Evolutionary conservation across 768 basidiomycete species (phyloP).

Genomic region (Pulveroboletus sp.): DNA sequence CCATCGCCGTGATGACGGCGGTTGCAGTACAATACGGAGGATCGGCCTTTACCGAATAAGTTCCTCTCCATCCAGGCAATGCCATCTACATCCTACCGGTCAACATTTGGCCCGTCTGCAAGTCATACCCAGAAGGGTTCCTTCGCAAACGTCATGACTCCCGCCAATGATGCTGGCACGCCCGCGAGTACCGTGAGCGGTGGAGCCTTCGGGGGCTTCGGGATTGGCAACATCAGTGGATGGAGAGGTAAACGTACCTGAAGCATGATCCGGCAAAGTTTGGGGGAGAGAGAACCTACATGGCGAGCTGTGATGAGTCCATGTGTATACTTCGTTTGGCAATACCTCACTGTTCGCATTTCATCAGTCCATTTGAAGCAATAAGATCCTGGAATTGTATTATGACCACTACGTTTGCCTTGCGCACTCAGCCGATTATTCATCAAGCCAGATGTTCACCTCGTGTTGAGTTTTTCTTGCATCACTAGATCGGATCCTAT

Average conservation of each 20-base stretch:
- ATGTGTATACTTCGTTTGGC: slow-evolving; percentile 12
- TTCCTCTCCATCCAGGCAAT: slow-evolving; percentile 76
- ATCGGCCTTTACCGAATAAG: slow-evolving; percentile 75
- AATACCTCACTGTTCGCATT: slow-evolving; percentile 10
- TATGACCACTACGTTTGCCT: neutral
- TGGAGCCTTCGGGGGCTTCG: slow-evolving; percentile 48
- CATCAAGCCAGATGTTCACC: neutral
- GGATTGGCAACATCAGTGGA: slow-evolving; percentile 40
- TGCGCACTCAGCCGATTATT: neutral
- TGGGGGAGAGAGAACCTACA: neutral
- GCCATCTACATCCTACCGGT: slow-evolving; percentile 62
- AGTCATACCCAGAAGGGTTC: slow-evolving; percentile 22
- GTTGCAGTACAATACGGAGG: slow-evolving; percentile 79
- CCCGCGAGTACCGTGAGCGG: slow-evolving; percentile 28
- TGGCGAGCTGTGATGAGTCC: slow-evolving; percentile 7
- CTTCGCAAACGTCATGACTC: slow-evolving; percentile 15
- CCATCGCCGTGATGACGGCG: neutral
- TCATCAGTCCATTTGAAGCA: neutral
- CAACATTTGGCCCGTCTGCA: slow-evolving; percentile 50
- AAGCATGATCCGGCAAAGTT: slow-evolving; percentile 5
- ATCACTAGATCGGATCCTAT: no score
- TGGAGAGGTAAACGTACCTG: slow-evolving; percentile 26
- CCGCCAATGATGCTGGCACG: slow-evolving; percentile 23
- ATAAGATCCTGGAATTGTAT: neutral
- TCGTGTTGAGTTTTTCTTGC: neutral